Evolutionary conservation across 2,329 filamentous ascomycete species (phyloP), one percentile per base, ranked within the genome.

Genomic region (Boeremia lycopersici): DNA sequence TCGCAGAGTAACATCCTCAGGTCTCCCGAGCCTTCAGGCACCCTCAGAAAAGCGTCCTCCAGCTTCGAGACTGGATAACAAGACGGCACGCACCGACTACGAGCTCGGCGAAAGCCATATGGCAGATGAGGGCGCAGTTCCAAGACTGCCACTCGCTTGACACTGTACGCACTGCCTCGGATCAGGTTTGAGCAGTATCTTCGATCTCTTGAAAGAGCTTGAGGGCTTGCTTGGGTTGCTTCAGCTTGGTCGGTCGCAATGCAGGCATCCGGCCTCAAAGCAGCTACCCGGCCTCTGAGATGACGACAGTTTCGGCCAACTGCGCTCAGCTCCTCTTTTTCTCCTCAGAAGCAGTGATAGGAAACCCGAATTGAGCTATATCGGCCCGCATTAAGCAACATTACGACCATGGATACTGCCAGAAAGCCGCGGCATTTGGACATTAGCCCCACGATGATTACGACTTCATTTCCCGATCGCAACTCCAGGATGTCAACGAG

Each of bases 71-170:
- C 44, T 48, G 25, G 39, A 48, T 41, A 44, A 48, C 39, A 35
- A 48, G 23, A 48, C 48, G 40, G 44, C 42, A 48, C n/a, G 39
- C 39, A 48, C 38, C 44, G 52, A 35, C 39, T 41, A 48, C 53
- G 25, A 56, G 53, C 53, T 56, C 48, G 53, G 53, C 53, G 44
- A 23, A 29, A 43, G 48, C 43, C 48, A 56, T 48, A 19, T 33
- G 19, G 46, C 48, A 48, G 43, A 47, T 56, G 53, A 52, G 25
- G 29, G 35, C 39, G 45, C 48, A 39, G 35, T 36, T 48, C 43
- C 53, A 56, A 52, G 48, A 56, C 36, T 51, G 31, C 28, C 43
- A 39, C 35, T 47, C 46, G 46, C 52, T 19, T 50, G 25, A 42
- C 35, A 23, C 30, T 50, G 52, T 30, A 38, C 17, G 6, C 19